phyloP scores from a whole-genome alignment of 768 basidiomycete genomes.

The Russula griseocarnosa region DNA sequence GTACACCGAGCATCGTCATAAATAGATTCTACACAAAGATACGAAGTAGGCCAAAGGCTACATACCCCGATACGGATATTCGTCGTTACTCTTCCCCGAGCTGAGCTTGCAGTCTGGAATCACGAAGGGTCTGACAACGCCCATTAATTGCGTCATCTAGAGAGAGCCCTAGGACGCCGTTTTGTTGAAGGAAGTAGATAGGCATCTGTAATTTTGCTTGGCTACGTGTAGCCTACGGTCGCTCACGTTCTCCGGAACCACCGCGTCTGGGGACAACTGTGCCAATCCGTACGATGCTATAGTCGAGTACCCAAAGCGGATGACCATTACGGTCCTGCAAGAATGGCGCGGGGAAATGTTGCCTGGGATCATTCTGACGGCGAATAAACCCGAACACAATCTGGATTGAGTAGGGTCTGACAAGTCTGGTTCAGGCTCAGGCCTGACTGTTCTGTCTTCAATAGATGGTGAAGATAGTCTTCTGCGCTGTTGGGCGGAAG shows the following conservation, averaged over 20 bases:
- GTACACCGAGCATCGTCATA: conserved; percentile 1
- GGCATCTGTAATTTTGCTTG: conserved; percentile 20
- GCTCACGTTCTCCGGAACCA: conserved; percentile 12
- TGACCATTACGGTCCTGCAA: neutral
- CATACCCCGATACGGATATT: conserved; percentile 18
- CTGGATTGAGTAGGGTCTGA: neutral
- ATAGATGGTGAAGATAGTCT: conserved; percentile 13
- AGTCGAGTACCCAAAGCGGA: conserved; percentile 13
- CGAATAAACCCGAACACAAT: neutral
- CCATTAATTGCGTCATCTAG: conserved; percentile 10
- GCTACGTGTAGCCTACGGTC: conserved; percentile 16
- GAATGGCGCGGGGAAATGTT: neutral
- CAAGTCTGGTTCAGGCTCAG: conserved; percentile 4
- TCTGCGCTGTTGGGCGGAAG: conserved; percentile 7
- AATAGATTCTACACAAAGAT: neutral
- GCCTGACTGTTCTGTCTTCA: conserved; percentile 2
- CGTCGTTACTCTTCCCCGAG: conserved; percentile 20
- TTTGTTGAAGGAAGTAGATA: conserved; percentile 18
- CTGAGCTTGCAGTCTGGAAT: neutral
- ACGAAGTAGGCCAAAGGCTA: neutral
- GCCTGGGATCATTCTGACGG: neutral
- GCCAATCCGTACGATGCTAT: neutral
- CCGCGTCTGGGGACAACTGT: conserved; percentile 18
- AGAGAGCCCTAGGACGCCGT: conserved; percentile 15
- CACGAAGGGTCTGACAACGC: conserved; percentile 12